Percentiles rank a stretch among this genome's conserved stretches.
phyloP scores from a whole-genome alignment of 257 asterid species.

The Mitragyna speciosa region DNA sequence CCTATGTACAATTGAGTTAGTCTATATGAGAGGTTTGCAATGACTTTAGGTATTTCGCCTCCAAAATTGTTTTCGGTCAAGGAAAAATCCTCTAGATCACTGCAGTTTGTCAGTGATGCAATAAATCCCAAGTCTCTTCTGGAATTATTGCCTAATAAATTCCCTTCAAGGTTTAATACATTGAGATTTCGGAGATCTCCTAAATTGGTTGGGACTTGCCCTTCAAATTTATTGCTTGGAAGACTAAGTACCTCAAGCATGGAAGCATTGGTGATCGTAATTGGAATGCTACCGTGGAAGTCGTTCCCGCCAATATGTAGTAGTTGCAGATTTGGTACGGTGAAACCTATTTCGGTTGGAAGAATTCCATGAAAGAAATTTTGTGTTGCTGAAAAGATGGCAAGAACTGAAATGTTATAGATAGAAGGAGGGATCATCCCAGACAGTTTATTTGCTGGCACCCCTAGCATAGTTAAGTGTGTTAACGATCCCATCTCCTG shows the following conservation, averaged over 20 bases:
- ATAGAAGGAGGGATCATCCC: neutral
- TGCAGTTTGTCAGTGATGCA: constrained; percentile 30
- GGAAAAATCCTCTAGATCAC: neutral
- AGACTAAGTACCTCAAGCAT: constrained; percentile 18
- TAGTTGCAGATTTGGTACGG: neutral
- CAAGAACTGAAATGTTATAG: neutral
- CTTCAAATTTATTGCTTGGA: constrained; percentile 20
- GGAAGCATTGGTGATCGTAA: neutral
- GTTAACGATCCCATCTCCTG: neutral
- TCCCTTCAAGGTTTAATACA: neutral
- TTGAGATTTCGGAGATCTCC: constrained; percentile 9
- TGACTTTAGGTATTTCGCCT: constrained; percentile 29
- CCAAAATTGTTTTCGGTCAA: constrained; percentile 18
- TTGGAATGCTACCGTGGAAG: neutral
- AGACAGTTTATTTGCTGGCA: neutral
- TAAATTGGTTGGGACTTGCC: constrained; percentile 26
- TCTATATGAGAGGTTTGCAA: constrained; percentile 31
- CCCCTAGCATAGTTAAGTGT: neutral
- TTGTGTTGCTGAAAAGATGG: neutral
- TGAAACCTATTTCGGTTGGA: constrained; percentile 24
- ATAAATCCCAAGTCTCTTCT: constrained; percentile 28
- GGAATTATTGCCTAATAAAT: constrained; percentile 5
- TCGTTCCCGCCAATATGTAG: neutral
- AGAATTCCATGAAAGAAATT: neutral
- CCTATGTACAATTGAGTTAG: constrained; percentile 2